Percentiles rank a stretch among this genome's conserved stretches.
Conservation (phyloP, 148 eudicot genomes). For the Rhododendron williamsianum region DNA sequence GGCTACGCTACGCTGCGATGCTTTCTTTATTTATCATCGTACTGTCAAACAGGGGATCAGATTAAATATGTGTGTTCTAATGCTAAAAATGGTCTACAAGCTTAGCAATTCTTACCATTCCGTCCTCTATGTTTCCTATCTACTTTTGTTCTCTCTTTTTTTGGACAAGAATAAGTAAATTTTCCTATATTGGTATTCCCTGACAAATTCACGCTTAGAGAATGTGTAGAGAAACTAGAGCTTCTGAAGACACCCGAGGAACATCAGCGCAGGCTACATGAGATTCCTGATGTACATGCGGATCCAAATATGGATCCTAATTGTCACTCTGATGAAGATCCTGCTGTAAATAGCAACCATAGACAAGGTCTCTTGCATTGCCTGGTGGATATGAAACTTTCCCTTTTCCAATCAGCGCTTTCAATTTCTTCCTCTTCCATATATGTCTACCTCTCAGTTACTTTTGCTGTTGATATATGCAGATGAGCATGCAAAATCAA, state of each 20-base stretch:
- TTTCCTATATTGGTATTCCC: slow-evolving; percentile 30
- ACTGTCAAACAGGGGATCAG: not conserved
- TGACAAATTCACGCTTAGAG: slow-evolving; percentile 85
- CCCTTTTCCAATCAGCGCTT: not conserved
- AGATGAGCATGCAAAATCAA: slow-evolving; percentile 49
- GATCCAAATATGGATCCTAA: slow-evolving; percentile 88
- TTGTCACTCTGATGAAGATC: slow-evolving; percentile 79
- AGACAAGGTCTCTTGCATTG: slow-evolving; percentile 53
- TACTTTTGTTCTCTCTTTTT: not conserved
- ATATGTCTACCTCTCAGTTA: not conserved
- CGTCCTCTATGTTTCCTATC: not conserved
- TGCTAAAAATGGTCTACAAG: not conserved
- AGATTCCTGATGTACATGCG: slow-evolving; percentile 69
- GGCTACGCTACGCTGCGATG: not conserved
- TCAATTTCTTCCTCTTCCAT: not conserved
- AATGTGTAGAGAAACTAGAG: slow-evolving; percentile 68
- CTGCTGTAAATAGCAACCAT: slow-evolving; percentile 33
- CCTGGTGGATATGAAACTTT: not conserved
- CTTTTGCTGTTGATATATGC: slow-evolving; percentile 20
- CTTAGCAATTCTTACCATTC: not conserved
- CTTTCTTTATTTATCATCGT: not conserved
- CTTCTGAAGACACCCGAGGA: slow-evolving; percentile 78
- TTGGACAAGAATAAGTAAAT: not conserved
- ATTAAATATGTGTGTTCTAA: not conserved
- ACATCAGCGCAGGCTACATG: slow-evolving; percentile 56